phyloP scores from a whole-genome alignment of 768 basidiomycete species.

The Phylloporus rhodoxanthus region DNA sequence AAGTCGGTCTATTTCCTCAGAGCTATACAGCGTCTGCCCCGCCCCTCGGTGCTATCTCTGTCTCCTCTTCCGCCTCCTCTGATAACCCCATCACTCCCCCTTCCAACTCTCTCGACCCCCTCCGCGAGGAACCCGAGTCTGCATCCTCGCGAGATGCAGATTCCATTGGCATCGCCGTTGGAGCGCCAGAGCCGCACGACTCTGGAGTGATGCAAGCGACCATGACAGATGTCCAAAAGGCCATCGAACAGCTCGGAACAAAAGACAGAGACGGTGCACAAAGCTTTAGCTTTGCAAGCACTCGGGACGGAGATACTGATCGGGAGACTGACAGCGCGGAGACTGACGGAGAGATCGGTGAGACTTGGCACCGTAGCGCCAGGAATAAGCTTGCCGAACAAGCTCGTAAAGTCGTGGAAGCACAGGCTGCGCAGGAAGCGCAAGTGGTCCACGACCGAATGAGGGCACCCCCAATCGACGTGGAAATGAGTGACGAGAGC shows the following conservation, averaged over 20 bases:
- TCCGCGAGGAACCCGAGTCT: slow-evolving; percentile 44
- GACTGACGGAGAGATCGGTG: slow-evolving; percentile 46
- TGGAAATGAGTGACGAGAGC: slow-evolving; percentile 76
- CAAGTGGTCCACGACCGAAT: slow-evolving; percentile 41
- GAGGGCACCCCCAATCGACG: slow-evolving; percentile 59
- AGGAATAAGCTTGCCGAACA: slow-evolving; percentile 64
- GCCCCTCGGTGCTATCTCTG: slow-evolving; percentile 30
- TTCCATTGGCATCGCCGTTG: slow-evolving; percentile 25
- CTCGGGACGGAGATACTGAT: slow-evolving; percentile 47
- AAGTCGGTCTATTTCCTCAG: slow-evolving; percentile 86
- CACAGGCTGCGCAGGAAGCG: slow-evolving; percentile 33
- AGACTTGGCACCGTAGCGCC: slow-evolving; percentile 61
- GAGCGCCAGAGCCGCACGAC: slow-evolving; percentile 22
- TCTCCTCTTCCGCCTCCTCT: slow-evolving; percentile 25
- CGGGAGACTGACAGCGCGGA: slow-evolving; percentile 45
- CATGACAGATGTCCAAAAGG: slow-evolving; percentile 84
- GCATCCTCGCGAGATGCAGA: slow-evolving; percentile 26
- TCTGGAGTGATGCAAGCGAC: slow-evolving; percentile 78
- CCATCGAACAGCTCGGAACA: slow-evolving; percentile 79
- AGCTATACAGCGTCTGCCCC: slow-evolving; percentile 71
- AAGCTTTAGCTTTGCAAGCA: slow-evolving; percentile 76
- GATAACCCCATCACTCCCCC: slow-evolving; percentile 16
- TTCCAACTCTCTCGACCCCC: slow-evolving; percentile 35
- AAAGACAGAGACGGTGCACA: slow-evolving; percentile 52
- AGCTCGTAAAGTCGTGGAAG: slow-evolving; percentile 56